A percentile compares a stretch with the other conserved stretches of the same genome.
Conservation (phyloP, 2,329 filamentous ascomycete species). For the Periconia macrospinosa region DNA sequence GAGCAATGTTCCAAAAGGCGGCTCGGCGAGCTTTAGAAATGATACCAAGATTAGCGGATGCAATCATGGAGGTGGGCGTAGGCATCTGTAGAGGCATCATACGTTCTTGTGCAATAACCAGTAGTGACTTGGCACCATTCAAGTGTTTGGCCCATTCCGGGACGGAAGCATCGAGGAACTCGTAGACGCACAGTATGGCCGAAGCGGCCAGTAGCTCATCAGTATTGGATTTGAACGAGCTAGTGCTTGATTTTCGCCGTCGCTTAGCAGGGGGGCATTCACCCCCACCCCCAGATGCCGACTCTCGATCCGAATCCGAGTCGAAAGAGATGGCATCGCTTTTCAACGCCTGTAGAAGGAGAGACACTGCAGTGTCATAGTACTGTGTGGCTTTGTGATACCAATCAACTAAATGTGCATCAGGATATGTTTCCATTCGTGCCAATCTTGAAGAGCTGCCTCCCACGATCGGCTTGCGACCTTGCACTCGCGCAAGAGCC, state of each 20-base stretch:
- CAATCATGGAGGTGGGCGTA: conserved; percentile 38
- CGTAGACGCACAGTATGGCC: conserved; percentile 68
- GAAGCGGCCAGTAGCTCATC: conserved; percentile 67
- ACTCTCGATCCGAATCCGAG: conserved; percentile 23
- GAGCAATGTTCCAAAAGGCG: conserved; percentile 69
- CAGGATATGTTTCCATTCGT: conserved; percentile 56
- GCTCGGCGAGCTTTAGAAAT: conserved; percentile 60
- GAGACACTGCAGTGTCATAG: conserved; percentile 60
- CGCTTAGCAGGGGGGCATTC: conserved; percentile 35
- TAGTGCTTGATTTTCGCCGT: conserved; percentile 47
- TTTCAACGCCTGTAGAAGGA: conserved; percentile 44
- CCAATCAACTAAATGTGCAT: conserved; percentile 56
- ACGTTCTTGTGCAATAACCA: conserved; percentile 57
- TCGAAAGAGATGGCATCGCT: conserved; percentile 33
- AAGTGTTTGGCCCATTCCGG: conserved; percentile 67
- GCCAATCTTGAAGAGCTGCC: conserved; percentile 53
- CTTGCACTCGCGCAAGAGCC: conserved; percentile 59
- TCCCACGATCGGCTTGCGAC: conserved; percentile 54
- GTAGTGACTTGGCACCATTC: conserved; percentile 65
- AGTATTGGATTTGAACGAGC: conserved; percentile 46
- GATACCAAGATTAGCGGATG: conserved; percentile 26
- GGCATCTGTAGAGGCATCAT: conserved; percentile 50
- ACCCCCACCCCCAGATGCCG: conserved; percentile 11
- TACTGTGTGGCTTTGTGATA: conserved; percentile 63
- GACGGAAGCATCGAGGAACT: conserved; percentile 67